Evolutionary conservation across 345 rosid species (phyloP).

Genomic region (Murraya koenigii): DNA sequence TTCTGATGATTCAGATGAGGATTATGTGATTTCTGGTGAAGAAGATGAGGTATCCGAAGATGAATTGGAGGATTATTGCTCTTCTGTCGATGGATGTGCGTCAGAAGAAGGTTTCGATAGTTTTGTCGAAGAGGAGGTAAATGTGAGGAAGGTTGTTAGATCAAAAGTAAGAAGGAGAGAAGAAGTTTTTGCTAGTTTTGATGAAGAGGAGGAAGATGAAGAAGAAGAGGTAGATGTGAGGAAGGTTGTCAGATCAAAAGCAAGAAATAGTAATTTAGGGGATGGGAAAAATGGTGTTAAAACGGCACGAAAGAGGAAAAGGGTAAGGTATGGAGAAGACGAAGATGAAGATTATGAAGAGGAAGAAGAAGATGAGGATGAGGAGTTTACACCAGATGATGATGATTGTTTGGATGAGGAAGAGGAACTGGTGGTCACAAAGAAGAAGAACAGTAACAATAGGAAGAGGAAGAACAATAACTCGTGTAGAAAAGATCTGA

Average conservation of each 20-base stretch:
- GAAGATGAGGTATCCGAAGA: conserved; percentile 62
- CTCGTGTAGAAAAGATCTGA: conserved; percentile 30
- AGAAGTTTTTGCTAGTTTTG: too few species aligned
- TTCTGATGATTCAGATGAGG: conserved; percentile 98
- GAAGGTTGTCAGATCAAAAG: conserved; percentile 30
- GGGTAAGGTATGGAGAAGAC: conserved; percentile 15
- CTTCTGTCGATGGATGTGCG: conserved; percentile 46
- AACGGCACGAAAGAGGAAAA: conserved; percentile 26
- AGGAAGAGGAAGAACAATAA: conserved; percentile 17
- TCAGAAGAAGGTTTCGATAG: conserved; percentile 50
- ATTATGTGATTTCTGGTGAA: conserved; percentile 81
- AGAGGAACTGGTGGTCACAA: conserved; percentile 32
- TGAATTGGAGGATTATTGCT: conserved; percentile 53
- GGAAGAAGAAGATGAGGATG: conserved; percentile 56
- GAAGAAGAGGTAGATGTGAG: conserved; percentile 26
- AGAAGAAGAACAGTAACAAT: conserved; percentile 33
- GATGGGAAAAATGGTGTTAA: conserved; percentile 21
- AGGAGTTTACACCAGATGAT: conserved; percentile 60
- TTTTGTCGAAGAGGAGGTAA: conserved; percentile 26
- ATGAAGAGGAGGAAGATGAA: conserved; percentile 30
- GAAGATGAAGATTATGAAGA: conserved; percentile 46
- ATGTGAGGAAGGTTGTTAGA: conserved; percentile 32
- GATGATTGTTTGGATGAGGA: conserved; percentile 81
- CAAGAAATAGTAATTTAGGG: conserved; percentile 34
- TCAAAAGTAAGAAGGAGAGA: conserved; percentile 24